A percentile compares a stretch with the other conserved stretches of the same genome.
These are phyloP conservation scores for Hypsizygus marmoreus DNA, from an alignment of 768 basidiomycete genomes.

Conservation along the genomic window DNA sequence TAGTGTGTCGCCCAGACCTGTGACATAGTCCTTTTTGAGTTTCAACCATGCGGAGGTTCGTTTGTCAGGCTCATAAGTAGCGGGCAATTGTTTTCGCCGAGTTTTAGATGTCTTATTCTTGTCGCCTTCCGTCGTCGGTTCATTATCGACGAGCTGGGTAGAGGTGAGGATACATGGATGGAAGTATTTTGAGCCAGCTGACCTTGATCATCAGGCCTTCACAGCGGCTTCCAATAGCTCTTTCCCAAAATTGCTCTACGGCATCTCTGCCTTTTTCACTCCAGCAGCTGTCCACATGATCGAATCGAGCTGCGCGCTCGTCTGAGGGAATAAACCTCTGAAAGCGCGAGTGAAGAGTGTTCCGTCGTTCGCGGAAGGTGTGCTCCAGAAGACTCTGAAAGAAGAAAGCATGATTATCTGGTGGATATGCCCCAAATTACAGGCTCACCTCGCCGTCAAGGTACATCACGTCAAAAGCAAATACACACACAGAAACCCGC, in stretches of 20 bases:
- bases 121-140: constrained; percentile 36
- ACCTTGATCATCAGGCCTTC: constrained; percentile 97
- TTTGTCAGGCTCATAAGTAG: constrained; percentile 91
- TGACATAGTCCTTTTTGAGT: constrained; percentile 90
- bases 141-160: constrained; percentile 65
- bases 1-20: constrained; percentile 73
- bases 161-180: not conserved
- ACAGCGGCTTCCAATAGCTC: constrained; percentile 72
- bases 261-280: constrained; percentile 61
- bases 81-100: constrained; percentile 69
- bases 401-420: constrained; percentile 5
- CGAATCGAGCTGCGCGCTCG: constrained; percentile 56
- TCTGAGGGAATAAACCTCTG: constrained; percentile 49
- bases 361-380: constrained; percentile 71
- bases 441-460: constrained; percentile 71
- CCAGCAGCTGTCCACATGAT: constrained; percentile 73
- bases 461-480: constrained; percentile 88
- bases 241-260: constrained; percentile 76
- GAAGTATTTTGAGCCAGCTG: constrained; percentile 12
- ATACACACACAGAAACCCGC: constrained; percentile 79
- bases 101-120: constrained; percentile 31
- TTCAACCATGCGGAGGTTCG: constrained; percentile 88
- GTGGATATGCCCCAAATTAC: constrained; percentile 7
- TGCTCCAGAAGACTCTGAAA: constrained; percentile 64
- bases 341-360: constrained; percentile 65